Conservation (phyloP, 2,329 filamentous ascomycete species). For the Coleophoma eucalyptorum region DNA sequence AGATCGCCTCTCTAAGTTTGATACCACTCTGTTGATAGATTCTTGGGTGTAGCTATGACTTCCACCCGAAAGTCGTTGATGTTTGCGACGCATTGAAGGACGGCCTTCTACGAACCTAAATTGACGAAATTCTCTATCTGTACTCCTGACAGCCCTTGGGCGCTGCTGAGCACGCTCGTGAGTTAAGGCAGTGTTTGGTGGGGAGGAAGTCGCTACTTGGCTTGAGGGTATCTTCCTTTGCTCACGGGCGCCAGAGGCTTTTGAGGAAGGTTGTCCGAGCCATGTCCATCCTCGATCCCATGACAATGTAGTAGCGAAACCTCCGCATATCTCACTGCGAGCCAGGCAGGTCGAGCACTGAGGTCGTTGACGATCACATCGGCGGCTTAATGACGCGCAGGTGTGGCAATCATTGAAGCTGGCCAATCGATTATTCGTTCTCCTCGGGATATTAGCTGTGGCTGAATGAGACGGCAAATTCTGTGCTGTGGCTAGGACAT, state of each 20-base stretch:
- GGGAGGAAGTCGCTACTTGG: neutral
- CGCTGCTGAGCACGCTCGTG: too few relatives aligned
- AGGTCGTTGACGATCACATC: constrained; percentile 20
- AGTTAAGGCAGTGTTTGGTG: neutral
- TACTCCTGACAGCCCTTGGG: too few relatives aligned
- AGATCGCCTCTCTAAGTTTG: too few relatives aligned
- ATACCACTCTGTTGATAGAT: neutral
- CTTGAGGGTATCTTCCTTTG: neutral
- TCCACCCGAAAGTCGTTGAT: neutral
- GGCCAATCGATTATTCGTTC: constrained; percentile 18
- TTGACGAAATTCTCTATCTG: too few relatives aligned
- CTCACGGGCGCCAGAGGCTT: too few relatives aligned
- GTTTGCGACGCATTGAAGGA: neutral
- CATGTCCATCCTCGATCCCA: constrained; percentile 10
- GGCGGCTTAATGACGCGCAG: constrained; percentile 11
- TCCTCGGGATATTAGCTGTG: constrained; percentile 25
- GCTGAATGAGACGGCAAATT: too few relatives aligned
- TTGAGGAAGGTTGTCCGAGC: too few relatives aligned
- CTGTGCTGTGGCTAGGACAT: too few relatives aligned
- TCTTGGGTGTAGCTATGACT: neutral
- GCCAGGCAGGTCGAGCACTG: constrained; percentile 18
- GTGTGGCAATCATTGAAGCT: constrained; percentile 22
- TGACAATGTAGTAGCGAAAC: constrained; percentile 7
- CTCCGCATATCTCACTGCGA: constrained; percentile 12
- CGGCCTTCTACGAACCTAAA: neutral